Base-by-base conservation (phyloP, 305 asterid species). In the Caryopteris hybrid region DNA sequence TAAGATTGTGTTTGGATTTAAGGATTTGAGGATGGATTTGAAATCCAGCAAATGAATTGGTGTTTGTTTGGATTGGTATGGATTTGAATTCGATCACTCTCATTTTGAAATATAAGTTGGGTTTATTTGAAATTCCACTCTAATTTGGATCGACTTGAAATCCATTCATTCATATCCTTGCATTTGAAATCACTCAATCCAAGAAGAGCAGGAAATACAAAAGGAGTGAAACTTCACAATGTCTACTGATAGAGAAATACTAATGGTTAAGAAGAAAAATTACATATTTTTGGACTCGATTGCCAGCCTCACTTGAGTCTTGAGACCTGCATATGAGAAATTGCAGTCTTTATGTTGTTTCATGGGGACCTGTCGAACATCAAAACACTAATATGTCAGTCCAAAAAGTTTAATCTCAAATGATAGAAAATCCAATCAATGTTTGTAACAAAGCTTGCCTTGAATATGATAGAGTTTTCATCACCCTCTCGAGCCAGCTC, bases 311-410 rank as follows among this genome's bases (percentile, higher is more conserved):
- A 91, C 99, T 91, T 94, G 99, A 74, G 95, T 94, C 86, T 94
- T 94, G 76, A 94, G 91, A 72, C 99, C 99, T 18, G 99, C 97
- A 54, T 87, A 94, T 21, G 99, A 94, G 79, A 94, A 94, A 82
- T 91, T 94, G 84, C 97, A 94, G 80, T 89, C 95, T 74, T 85
- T 94, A 73, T 94, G 95, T 73, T 94, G 97, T 81, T 86, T 94
- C 99, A 94, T 94, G 27, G 97, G 99, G 74, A 94, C 99, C 99
- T 94, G 57, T 21, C 36, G 68, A 73, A 71, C 68, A 81, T 54
- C 53, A 46, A 38, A 68, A 69, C 20, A 58, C 82, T 64, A 83
- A 51, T 11, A 65, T 29, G 29, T 53, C 29, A 45, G 20, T 63
- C 36, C 41, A 60, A 25, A 51, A 65, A 55, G n/a, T 2, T 52